Conservation (phyloP, 345 rosid genomes). For the Arabidopsis suecica region DNA sequence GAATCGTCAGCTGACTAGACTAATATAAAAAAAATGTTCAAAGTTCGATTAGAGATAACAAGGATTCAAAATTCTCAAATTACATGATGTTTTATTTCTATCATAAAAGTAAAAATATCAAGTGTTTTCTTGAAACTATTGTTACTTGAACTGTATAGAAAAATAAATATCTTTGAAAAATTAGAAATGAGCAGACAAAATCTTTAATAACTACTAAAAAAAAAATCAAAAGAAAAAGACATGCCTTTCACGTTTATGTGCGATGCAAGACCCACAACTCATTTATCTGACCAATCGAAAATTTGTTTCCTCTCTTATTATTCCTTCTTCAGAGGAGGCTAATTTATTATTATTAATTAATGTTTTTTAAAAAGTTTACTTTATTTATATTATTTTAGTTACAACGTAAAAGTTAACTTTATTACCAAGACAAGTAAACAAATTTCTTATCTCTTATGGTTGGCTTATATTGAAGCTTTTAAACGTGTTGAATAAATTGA, state of each 20-base stretch:
- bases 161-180: background rate
- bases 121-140: background rate
- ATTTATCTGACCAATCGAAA: slow-evolving; percentile 13
- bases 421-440: slow-evolving; percentile 15
- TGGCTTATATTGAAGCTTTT: background rate
- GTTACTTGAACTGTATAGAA: background rate
- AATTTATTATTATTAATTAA: background rate
- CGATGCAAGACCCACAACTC: slow-evolving; percentile 32
- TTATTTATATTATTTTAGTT: background rate
- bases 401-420: slow-evolving; percentile 1
- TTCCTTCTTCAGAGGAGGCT: slow-evolving; percentile 32
- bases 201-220: background rate
- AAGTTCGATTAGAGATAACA: background rate
- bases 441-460: background rate
- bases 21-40: background rate
- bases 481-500: slow-evolving; percentile 21
- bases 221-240: slow-evolving; percentile 4
- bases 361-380: slow-evolving; percentile 8
- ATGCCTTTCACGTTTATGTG: slow-evolving; percentile 39
- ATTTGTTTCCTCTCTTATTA: background rate
- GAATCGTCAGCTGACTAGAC: background rate
- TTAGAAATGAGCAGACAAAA: background rate
- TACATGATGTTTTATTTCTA: background rate
- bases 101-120: background rate
- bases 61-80: background rate